These are phyloP conservation scores for Chytriomyces sp. DNA, from an alignment of 192 early-diverging fungal genomes.

Conservation along the genomic window DNA sequence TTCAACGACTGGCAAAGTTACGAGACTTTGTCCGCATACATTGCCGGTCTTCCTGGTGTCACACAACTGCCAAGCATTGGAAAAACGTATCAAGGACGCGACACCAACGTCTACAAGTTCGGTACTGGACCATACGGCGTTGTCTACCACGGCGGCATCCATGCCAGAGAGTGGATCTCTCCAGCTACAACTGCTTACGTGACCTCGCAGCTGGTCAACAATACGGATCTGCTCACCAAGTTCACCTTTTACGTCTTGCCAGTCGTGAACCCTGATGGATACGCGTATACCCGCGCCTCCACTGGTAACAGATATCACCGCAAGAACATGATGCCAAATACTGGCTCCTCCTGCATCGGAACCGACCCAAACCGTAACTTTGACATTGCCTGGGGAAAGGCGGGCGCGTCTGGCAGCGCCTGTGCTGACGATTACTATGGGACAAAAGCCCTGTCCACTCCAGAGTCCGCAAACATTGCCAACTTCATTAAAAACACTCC, in stretches of 20 bases:
- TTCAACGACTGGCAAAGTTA: slow-evolving; percentile 45
- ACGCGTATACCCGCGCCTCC: slow-evolving; percentile 45
- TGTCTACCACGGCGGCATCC: slow-evolving; percentile 57
- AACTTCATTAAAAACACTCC: slow-evolving; percentile 48
- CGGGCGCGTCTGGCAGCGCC: slow-evolving; percentile 54
- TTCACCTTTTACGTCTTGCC: slow-evolving; percentile 65
- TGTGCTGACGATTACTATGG: slow-evolving; percentile 59
- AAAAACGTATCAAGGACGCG: slow-evolving; percentile 35
- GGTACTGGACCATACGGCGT: slow-evolving; percentile 41
- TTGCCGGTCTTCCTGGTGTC: slow-evolving; percentile 30
- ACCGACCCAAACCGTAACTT: slow-evolving; percentile 61
- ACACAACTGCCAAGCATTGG: slow-evolving; percentile 34
- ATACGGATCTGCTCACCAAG: slow-evolving; percentile 44
- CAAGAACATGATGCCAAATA: slow-evolving; percentile 56
- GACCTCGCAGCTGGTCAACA: slow-evolving; percentile 37
- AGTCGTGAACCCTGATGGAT: slow-evolving; percentile 66
- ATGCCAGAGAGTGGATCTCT: slow-evolving; percentile 68
- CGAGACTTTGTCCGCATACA: slow-evolving; percentile 33
- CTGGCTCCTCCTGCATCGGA: slow-evolving; percentile 48
- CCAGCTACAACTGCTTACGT: slow-evolving; percentile 55
- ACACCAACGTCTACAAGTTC: slow-evolving; percentile 36
- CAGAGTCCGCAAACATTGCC: slow-evolving; percentile 53
- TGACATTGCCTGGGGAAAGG: slow-evolving; percentile 49
- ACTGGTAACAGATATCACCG: slow-evolving; percentile 40
- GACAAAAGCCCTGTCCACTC: slow-evolving; percentile 36